These are phyloP conservation scores for Sarocladium brachiariae DNA, from an alignment of 2,329 filamentous ascomycete genomes.

Conservation along the genomic window DNA sequence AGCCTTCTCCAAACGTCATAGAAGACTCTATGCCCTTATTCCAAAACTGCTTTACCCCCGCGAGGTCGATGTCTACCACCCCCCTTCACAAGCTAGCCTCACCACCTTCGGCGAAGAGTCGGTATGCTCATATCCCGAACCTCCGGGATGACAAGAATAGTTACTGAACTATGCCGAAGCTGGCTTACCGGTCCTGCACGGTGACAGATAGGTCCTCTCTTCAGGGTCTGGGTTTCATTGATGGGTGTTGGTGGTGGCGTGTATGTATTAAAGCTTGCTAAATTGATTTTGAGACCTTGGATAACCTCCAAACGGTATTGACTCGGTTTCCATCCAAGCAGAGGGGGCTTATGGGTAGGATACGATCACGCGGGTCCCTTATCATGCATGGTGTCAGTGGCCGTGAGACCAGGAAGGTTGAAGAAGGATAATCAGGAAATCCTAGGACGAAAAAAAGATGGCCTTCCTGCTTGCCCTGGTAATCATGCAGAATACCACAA, in stretches of 20 bases:
- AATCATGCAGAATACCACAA: too few relatives aligned
- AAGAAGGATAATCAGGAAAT: too few relatives aligned
- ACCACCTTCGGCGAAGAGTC: constrained; percentile 7
- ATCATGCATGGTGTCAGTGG: too few relatives aligned
- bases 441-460: too few relatives aligned
- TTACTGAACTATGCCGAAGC: not conserved
- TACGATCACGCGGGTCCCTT: too few relatives aligned
- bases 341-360: too few relatives aligned
- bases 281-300: not conserved
- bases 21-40: not conserved
- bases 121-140: not conserved
- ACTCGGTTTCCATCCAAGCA: too few relatives aligned
- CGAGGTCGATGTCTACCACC: not conserved
- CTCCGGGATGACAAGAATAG: not conserved
- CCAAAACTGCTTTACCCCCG: not conserved
- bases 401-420: too few relatives aligned
- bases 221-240: not conserved
- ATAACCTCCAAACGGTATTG: too few relatives aligned
- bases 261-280: not conserved
- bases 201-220: not conserved
- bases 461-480: too few relatives aligned
- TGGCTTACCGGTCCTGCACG: not conserved
- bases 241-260: constrained; percentile 8
- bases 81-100: not conserved
- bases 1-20: not conserved